Evolutionary conservation across 2,329 filamentous ascomycete species (phyloP), one percentile per base, ranked within the genome.

Genomic region (Eutypa lata): DNA sequence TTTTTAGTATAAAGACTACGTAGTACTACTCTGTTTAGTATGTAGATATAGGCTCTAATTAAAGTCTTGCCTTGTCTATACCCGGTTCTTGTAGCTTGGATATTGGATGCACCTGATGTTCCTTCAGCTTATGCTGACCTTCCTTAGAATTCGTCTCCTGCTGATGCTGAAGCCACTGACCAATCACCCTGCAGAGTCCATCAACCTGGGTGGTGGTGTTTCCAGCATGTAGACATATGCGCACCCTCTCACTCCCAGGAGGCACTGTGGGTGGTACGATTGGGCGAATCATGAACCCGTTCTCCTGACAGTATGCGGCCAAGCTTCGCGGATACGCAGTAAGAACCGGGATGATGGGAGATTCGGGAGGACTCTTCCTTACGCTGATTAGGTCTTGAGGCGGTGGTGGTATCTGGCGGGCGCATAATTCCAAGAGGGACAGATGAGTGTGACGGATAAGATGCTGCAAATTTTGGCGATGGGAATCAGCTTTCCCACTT

Each of bases 191-290:
- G 4, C 79, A 73, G n/a, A 86, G 64, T 2, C 68, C 71, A 14
- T 81, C 73, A 10, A 85, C 71, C 58, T 86, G 75, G 38, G 71
- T 69, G 22, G 67, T 59, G 0, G 80, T 82, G 58, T 86, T 86
- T 1, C 75, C 76, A 1, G 81, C 77, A 66, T 86, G 83, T 31
- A 86, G 61, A 65, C 82, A 85, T 1, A 86, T 73, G 19, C 83
- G 69, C 11, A 86, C 76, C 18, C 83, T 72, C 63, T 85, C 81
- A 21, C 72, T 76, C 0, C 82, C 82, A 7, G 60, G 65, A 0
- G 81, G 80, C 3, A 86, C 81, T 0, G 82, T 85, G 0, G 83
- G 83, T 22, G 81, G 72, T 57, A 85, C 79, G 35, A 86, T 83
- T 0, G 82, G 76, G 18, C 82, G 73, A 2, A 84, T 79, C 54